Conservation (phyloP, 2,329 filamentous ascomycete genomes). For the Cladosporium austrohemisphaericum region DNA sequence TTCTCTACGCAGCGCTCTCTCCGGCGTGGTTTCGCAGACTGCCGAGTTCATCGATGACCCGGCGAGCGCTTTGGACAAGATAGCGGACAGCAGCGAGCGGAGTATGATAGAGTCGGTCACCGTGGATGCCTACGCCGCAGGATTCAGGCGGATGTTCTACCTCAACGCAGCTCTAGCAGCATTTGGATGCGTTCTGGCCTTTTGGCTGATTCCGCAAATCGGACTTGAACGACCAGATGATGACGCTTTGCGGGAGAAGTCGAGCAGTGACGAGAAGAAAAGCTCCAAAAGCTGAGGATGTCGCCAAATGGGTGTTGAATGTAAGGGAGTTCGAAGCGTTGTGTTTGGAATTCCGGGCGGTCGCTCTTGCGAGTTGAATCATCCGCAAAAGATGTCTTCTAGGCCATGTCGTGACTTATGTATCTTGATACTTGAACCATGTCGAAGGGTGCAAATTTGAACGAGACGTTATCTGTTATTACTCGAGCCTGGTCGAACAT, state of each 20-base stretch:
- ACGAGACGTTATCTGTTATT: no score
- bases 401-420: no score
- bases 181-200: conserved; percentile 34
- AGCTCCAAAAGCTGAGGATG: no score
- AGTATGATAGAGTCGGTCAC: conserved; percentile 3
- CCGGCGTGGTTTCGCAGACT: conserved; percentile 21
- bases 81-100: conserved; percentile 33
- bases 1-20: background rate
- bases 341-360: no score
- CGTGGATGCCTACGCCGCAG: conserved; percentile 33
- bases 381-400: no score
- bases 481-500: no score
- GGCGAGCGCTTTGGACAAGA: conserved; percentile 32
- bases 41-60: conserved; percentile 53
- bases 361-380: no score
- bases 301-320: no score
- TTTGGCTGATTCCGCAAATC: conserved; percentile 37
- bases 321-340: no score
- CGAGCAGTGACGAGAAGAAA: background rate
- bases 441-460: no score
- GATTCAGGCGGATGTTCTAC: conserved; percentile 41
- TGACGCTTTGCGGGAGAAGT: background rate
- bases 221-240: conserved; percentile 11
- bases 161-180: conserved; percentile 37
- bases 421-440: no score